Evolutionary conservation across 2,329 filamentous ascomycete species (phyloP), one percentile per base, ranked within the genome.

Genomic region (Shiraia sp.): DNA sequence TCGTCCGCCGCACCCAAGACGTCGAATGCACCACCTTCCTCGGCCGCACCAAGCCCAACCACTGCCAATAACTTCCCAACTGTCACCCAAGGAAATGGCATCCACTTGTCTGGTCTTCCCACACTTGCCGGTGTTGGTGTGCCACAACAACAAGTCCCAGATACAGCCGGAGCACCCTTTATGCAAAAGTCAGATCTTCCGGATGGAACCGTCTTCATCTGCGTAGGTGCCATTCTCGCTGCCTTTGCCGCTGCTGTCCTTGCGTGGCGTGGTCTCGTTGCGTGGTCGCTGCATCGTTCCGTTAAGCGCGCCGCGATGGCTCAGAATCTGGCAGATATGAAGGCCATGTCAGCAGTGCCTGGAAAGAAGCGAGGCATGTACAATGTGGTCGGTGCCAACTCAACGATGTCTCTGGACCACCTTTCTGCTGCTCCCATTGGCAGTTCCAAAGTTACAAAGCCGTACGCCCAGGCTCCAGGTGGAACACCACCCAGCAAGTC

Each of bases 191-290:
- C 90, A 1, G 85, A 73, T 38, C 77, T 91, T 9, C 93, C 93
- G 2, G 88, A 97, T 61, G 93, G 93, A 40, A 96, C 92, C 3
- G 87, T 99, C 45, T 99, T 99, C 74, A 99, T 99, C 59, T 87
- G 85, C 15, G 93, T 97, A 1, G 93, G 93, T 32, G 87, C 90
- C 17, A 86, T 90, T 19, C 80, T 99, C 6, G 93, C 89, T 12
- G 86, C 90, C 53, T 82, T 96, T 51, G 89, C 84, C 9, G 75
- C 90, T 7, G 84, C 83, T n/a, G 82, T 97, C 31, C 78, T 99
- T 10, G 78, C 87, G 43, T 99, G 93, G 93, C 88, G 92, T 47
- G 85, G 79, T 36, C 80, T 96, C 41, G 84, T 96, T 45, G 90
- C 88, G 46, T 95, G 90, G 80, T 87, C 92, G 29, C 82, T 99